Evolutionary conservation across 192 early-diverging fungal species (phyloP).

Genomic region (Rhizoclosmatium globosum): DNA sequence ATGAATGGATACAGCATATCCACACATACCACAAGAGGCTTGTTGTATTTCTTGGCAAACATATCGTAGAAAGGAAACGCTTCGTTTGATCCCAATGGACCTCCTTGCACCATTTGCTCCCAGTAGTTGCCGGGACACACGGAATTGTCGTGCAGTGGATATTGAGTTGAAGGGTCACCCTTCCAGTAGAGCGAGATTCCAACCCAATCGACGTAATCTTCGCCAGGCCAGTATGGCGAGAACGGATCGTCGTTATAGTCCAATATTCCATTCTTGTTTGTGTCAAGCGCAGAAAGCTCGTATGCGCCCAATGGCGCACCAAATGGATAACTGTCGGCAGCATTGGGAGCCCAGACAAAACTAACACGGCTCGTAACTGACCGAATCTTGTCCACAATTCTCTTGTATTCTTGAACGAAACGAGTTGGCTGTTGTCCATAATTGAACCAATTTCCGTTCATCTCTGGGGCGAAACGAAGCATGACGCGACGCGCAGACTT

Average conservation of each 20-base stretch:
- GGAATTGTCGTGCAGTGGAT: constrained; percentile 24
- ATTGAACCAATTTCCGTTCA: constrained; percentile 55
- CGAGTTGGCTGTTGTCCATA: constrained; percentile 25
- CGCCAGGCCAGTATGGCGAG: constrained; percentile 56
- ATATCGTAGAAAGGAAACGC: constrained; percentile 20
- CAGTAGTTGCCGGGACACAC: constrained; percentile 4
- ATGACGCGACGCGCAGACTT: constrained; percentile 44
- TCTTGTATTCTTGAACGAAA: constrained; percentile 13
- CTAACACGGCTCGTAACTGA: constrained; percentile 29
- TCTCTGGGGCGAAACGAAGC: constrained; percentile 54
- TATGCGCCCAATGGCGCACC: neutral
- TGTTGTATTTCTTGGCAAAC: constrained; percentile 25
- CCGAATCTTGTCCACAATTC: constrained; percentile 2
- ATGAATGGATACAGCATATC: neutral
- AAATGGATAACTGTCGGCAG: constrained; percentile 32
- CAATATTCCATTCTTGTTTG: constrained; percentile 40
- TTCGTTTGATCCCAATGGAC: constrained; percentile 4
- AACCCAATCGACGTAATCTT: constrained; percentile 57
- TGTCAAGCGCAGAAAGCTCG: constrained; percentile 38
- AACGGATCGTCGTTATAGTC: constrained; percentile 54
- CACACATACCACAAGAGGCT: constrained; percentile 23
- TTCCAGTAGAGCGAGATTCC: constrained; percentile 45
- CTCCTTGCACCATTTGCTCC: constrained; percentile 28
- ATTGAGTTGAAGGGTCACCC: neutral
- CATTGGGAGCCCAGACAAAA: constrained; percentile 56